phyloP scores from a whole-genome alignment of 1,284 basidiomycete species.

The Trametes pubescens region DNA sequence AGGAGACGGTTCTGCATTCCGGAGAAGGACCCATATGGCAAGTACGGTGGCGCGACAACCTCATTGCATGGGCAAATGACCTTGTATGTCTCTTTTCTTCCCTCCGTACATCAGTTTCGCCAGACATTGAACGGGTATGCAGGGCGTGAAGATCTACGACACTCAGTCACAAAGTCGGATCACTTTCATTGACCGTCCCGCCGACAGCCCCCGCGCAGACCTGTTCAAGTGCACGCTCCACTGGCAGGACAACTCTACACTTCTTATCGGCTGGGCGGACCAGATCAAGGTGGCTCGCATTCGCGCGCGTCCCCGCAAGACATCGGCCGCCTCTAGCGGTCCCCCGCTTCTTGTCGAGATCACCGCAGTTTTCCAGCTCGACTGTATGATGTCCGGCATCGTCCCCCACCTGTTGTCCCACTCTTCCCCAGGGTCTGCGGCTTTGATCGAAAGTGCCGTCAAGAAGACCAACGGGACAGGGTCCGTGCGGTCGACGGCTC shows the following conservation, averaged over 20 bases:
- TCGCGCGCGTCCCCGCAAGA: conserved; percentile 64
- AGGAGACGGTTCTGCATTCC: conserved; percentile 85
- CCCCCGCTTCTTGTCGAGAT: conserved; percentile 83
- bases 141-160: conserved; percentile 97
- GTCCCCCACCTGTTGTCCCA: conserved; percentile 73
- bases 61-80: conserved; percentile 98
- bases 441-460: conserved; percentile 19
- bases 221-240: conserved; percentile 91
- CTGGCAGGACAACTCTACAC: conserved; percentile 92
- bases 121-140: background rate
- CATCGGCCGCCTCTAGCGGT: conserved; percentile 50
- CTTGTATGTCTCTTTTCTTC: conserved; percentile 56
- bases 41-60: conserved; percentile 83
- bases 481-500: conserved; percentile 29
- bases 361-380: conserved; percentile 91
- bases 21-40: conserved; percentile 97
- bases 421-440: conserved; percentile 31
- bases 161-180: conserved; percentile 82
- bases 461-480: conserved; percentile 33
- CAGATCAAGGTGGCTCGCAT: conserved; percentile 92
- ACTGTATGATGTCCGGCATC: conserved; percentile 95
- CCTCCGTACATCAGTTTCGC: background rate
- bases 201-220: conserved; percentile 88
- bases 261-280: conserved; percentile 96
- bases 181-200: conserved; percentile 86